Conservation (phyloP, 257 asterid genomes). For the Lavandula angustifolia region DNA sequence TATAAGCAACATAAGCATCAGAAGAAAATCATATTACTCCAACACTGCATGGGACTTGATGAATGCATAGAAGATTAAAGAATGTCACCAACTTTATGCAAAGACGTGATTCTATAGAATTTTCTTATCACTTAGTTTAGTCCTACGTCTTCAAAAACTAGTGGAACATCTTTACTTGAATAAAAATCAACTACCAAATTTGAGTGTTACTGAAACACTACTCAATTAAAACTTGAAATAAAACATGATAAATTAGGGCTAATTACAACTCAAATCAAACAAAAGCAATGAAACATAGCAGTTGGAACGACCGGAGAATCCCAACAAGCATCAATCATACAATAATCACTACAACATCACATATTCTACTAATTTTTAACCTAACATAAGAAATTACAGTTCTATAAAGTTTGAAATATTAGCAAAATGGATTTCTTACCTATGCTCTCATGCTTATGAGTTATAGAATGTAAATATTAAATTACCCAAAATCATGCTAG, state of each 20-base stretch:
- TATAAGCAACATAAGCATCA: slow-evolving; percentile 15
- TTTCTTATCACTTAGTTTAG: background rate
- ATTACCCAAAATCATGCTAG: no score
- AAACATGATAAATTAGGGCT: background rate
- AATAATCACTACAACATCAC: background rate
- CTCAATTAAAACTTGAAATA: background rate
- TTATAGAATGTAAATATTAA: background rate
- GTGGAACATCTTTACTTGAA: background rate
- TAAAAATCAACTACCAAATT: background rate
- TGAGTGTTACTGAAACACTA: background rate
- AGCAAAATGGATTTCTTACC: background rate
- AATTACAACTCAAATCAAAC: background rate
- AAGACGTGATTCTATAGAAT: background rate
- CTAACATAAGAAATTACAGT: background rate
- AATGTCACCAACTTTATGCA: background rate
- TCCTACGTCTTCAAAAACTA: background rate
- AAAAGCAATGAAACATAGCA: background rate
- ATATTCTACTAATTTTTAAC: background rate
- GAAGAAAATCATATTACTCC: slow-evolving; percentile 6
- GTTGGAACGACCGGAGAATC: background rate
- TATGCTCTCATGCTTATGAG: slow-evolving; percentile 1
- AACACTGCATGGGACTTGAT: background rate
- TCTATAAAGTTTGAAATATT: background rate
- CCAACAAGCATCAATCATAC: background rate
- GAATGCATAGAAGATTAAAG: slow-evolving; percentile 17